Evolutionary conservation across 163 green algal species (phyloP), one percentile per base, ranked within the genome.

Genomic region (Scenedesmus sp.): DNA sequence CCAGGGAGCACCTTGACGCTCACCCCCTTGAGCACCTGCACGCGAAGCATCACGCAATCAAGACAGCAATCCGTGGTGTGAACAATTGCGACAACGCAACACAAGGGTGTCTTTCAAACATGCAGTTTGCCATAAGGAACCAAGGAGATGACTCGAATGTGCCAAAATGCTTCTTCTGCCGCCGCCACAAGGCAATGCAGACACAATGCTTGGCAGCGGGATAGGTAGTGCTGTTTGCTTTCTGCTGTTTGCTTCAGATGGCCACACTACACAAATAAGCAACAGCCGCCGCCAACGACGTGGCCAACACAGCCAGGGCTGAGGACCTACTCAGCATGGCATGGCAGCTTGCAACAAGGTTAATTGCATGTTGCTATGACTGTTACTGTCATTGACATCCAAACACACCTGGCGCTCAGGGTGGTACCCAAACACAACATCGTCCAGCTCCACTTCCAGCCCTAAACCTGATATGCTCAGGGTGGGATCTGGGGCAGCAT

Each of bases 381-480:
- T 40, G 9, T 18, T 40, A 76, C 30, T 37, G 56, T 49, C 33
- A n/a, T 16, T 53, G 9, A 2, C 3, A 26, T n/a, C 61, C 33
- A 16, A 4, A 22, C 88, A 3, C 78, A 95, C 94, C 93, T 93
- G 89, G 33, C 94, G 81, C 20, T 94, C 91, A 18, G 56, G 35
- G 15, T 82, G 83, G 87, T 97, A 98, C 0, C 93, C 92, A 83
- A 97, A 98, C 3, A 59, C 18, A 18, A 97, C 95, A 87, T 96
- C 90, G 2, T 95, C 70, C 68, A 98, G 86, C 89, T 97, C 92
- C n/a, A 98, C 83, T 44, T 92, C 80, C 61, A 92, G 61, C 0
- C 88, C 88, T 33, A 89, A 37, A 35, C 85, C 85, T 35, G 65
- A 83, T 30, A 89, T 89, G 37, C 42, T 51, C 65, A 82, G 40